Percentiles rank a stretch among this genome's conserved stretches.
Evolutionary conservation across 805 yeast species (phyloP).

Genomic region (Cyberlindnera euphorbiiphila): DNA sequence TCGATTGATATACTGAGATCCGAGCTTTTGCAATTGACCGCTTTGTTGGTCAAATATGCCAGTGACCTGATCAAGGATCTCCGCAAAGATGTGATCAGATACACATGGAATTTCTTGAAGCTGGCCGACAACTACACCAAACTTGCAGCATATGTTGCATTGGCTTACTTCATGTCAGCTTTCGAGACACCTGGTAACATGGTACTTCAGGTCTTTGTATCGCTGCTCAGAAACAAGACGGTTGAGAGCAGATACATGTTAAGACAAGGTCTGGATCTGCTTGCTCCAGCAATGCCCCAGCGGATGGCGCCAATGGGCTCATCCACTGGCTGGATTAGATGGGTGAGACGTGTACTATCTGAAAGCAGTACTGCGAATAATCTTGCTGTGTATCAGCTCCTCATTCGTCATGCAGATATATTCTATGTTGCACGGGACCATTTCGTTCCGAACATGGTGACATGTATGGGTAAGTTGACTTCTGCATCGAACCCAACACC

Average conservation of each 20-base stretch:
- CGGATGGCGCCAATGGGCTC: slow-evolving; percentile 53
- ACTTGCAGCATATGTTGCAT: slow-evolving; percentile 88
- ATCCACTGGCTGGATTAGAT: slow-evolving; percentile 72
- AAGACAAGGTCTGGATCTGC: slow-evolving; percentile 77
- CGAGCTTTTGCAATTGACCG: slow-evolving; percentile 77
- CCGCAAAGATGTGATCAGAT: slow-evolving; percentile 83
- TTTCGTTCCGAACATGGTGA: slow-evolving; percentile 81
- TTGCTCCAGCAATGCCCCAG: slow-evolving; percentile 82
- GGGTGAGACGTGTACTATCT: slow-evolving; percentile 89
- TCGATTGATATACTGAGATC: slow-evolving; percentile 69
- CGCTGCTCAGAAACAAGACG: slow-evolving; percentile 78
- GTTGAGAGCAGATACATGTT: slow-evolving; percentile 81
- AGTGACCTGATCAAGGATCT: slow-evolving; percentile 54
- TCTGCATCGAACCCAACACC: slow-evolving; percentile 69
- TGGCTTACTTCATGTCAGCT: slow-evolving; percentile 78
- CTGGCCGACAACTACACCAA: slow-evolving; percentile 85
- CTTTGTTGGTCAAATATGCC: slow-evolving; percentile 67
- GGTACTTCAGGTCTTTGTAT: slow-evolving; percentile 89
- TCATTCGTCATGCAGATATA: slow-evolving; percentile 78
- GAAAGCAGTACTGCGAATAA: slow-evolving; percentile 90
- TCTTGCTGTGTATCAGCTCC: slow-evolving; percentile 80
- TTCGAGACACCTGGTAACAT: slow-evolving; percentile 87
- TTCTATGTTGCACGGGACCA: slow-evolving; percentile 86
- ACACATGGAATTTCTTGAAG: slow-evolving; percentile 90
- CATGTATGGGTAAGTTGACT: slow-evolving; percentile 89